These are phyloP conservation scores for Andrographis paniculata DNA, from an alignment of 305 asterid genomes.

Conservation along the genomic window DNA sequence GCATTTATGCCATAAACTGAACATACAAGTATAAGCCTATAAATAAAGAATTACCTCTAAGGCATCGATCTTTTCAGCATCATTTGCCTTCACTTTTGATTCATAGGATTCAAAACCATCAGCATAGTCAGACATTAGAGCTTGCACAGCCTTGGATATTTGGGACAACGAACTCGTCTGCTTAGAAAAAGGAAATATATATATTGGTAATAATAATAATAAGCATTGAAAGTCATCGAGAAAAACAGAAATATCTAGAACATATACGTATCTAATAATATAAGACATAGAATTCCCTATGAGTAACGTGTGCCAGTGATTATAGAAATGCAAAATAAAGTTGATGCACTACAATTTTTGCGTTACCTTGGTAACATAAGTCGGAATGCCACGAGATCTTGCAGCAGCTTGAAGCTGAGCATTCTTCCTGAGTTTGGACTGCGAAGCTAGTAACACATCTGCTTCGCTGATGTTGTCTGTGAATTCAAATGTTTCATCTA, in stretches of 20 bases:
- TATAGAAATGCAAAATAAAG: conserved; percentile 7
- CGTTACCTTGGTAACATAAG: conserved; percentile 65
- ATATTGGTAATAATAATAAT: conserved; percentile 1
- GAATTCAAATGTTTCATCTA: conserved; percentile 46
- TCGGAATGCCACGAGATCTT: conserved; percentile 75
- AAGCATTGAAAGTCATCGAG: conserved; percentile 10
- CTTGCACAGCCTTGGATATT: conserved; percentile 53
- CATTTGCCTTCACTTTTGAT: conserved; percentile 59
- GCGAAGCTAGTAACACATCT: conserved; percentile 78
- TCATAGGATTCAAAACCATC: conserved; percentile 53
- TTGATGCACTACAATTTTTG: conserved; percentile 9
- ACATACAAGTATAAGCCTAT: conserved; percentile 10
- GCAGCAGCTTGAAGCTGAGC: conserved; percentile 95
- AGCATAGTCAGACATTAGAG: conserved; percentile 49
- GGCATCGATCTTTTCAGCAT: conserved; percentile 78
- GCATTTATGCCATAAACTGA: too few relatives aligned
- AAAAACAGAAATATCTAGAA: too few relatives aligned
- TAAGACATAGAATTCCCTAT: conserved; percentile 4
- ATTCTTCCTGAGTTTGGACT: conserved; percentile 86
- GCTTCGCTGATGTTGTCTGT: conserved; percentile 95
- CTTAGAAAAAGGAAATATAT: conserved; percentile 14
- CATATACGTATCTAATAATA: too few relatives aligned
- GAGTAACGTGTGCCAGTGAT: conserved; percentile 4
- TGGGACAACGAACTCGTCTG: conserved; percentile 73
- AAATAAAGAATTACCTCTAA: conserved; percentile 59